A percentile compares a stretch with the other conserved stretches of the same genome.
These are phyloP conservation scores for Saccharomycopsis fibuligera DNA, from an alignment of 805 yeast species.

Conservation along the genomic window DNA sequence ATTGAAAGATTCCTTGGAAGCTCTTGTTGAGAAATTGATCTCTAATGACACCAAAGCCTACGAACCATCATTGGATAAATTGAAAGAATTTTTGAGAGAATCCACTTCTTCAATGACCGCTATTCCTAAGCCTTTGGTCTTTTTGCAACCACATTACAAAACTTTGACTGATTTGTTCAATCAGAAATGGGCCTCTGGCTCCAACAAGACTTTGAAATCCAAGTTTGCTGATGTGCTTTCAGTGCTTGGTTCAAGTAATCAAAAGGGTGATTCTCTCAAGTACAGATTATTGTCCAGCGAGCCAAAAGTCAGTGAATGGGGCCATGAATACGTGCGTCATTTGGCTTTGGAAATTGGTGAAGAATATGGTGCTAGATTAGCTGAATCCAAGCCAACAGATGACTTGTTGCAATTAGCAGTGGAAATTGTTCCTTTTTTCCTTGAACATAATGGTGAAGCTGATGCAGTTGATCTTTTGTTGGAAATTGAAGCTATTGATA, in stretches of 20 bases:
- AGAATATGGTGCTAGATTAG: conserved; percentile 55
- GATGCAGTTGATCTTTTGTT: conserved; percentile 93
- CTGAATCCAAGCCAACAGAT: conserved; percentile 28
- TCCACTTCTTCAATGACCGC: conserved; percentile 99
- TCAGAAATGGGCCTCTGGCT: too few relatives aligned
- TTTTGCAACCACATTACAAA: conserved; percentile 81
- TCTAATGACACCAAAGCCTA: conserved; percentile 44
- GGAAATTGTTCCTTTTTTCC: conserved; percentile 79
- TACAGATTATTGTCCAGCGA: conserved; percentile 63
- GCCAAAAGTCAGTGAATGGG: conserved; percentile 78
- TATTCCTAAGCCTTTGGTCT: conserved; percentile 96
- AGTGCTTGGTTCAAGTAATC: conserved; percentile 80
- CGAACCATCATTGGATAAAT: conserved; percentile 53
- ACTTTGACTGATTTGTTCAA: conserved; percentile 59
- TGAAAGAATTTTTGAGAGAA: conserved; percentile 76
- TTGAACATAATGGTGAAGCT: conserved; percentile 95
- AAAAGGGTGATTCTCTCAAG: conserved; percentile 70
- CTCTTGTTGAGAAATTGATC: conserved; percentile 71
- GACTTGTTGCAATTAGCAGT: conserved; percentile 60
- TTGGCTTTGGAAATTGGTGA: conserved; percentile 93
- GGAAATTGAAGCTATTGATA: conserved; percentile 84
- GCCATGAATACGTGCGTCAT: conserved; percentile 96
- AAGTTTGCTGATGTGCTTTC: conserved; percentile 84
- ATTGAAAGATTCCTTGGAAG: conserved; percentile 78
- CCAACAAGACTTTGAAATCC: conserved; percentile 38